These are phyloP conservation scores for Nicotiana sylvestris DNA, from an alignment of 257 asterid species.

Conservation along the genomic window DNA sequence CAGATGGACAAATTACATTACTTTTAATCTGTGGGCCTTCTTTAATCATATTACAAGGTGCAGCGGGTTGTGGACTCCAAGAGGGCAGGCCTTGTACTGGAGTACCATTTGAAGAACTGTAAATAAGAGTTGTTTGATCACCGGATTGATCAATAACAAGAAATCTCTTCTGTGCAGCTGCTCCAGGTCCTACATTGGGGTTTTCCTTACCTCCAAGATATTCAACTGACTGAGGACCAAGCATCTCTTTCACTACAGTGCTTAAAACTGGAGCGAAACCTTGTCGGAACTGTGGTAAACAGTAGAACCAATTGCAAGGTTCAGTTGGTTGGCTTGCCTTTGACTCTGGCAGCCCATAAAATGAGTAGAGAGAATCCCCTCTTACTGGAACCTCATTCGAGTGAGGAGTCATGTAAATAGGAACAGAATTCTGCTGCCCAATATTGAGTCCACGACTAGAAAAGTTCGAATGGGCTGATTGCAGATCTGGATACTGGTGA, in stretches of 20 bases:
- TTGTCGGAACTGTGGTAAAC: conserved; percentile 35
- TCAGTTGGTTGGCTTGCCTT: conserved; percentile 31
- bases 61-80: conserved; percentile 28
- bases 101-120: conserved; percentile 39
- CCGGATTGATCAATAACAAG: conserved; percentile 85
- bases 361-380: conserved; percentile 36
- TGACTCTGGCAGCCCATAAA: neutral
- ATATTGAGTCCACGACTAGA: conserved; percentile 25
- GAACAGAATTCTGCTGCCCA: conserved; percentile 29
- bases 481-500: conserved; percentile 24
- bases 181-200: conserved; percentile 16
- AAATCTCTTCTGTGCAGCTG: conserved; percentile 40
- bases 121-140: conserved; percentile 59
- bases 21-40: conserved; percentile 21
- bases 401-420: conserved; percentile 35
- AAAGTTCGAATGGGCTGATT: conserved; percentile 25
- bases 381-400: conserved; percentile 26
- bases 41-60: conserved; percentile 23
- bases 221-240: conserved; percentile 13
- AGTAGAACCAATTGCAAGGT: conserved; percentile 33
- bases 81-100: conserved; percentile 32
- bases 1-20: conserved; percentile 15
- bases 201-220: conserved; percentile 17
- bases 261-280: conserved; percentile 32
- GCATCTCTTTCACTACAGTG: conserved; percentile 26